Percentiles rank a stretch among this genome's conserved stretches.
Conservation (phyloP, 306 rosid genomes). For the Vigna trinervia region DNA sequence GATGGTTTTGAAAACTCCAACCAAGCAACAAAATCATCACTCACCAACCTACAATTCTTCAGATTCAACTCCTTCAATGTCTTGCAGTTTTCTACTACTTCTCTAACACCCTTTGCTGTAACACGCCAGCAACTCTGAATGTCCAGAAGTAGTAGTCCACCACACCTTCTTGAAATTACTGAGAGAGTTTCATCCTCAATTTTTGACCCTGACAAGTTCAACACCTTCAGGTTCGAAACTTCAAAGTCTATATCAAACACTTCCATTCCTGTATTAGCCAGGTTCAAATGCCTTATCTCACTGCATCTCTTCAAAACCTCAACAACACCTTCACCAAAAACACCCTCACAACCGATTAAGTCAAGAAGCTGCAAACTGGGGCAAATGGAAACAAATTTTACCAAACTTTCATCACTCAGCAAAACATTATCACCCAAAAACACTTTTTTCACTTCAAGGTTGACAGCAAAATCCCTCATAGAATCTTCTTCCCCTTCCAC, state of each 20-base stretch:
- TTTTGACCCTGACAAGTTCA: constrained; percentile 48
- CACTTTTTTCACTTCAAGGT: constrained; percentile 53
- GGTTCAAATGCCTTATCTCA: constrained; percentile 56
- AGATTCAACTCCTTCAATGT: constrained; percentile 68
- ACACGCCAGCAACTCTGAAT: constrained; percentile 55
- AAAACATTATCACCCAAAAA: constrained; percentile 53
- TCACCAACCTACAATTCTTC: constrained; percentile 50
- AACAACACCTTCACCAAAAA: constrained; percentile 55
- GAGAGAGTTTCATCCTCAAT: constrained; percentile 63
- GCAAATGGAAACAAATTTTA: constrained; percentile 51
- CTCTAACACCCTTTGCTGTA: constrained; percentile 65
- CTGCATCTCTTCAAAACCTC: constrained; percentile 58
- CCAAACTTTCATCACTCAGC: constrained; percentile 46
- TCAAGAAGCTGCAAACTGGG: constrained; percentile 66
- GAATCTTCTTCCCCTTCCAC: constrained; percentile 40
- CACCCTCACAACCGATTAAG: constrained; percentile 48
- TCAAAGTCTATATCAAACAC: constrained; percentile 51
- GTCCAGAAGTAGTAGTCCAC: constrained; percentile 52
- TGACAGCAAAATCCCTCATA: constrained; percentile 24
- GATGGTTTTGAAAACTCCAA: constrained; percentile 59
- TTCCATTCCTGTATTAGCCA: constrained; percentile 43
- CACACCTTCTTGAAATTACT: constrained; percentile 59
- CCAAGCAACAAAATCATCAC: constrained; percentile 52
- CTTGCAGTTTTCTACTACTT: constrained; percentile 61
- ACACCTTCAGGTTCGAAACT: constrained; percentile 56